These are phyloP conservation scores for Sphaerostilbella broomeana DNA, from an alignment of 2,329 filamentous ascomycete genomes.

Conservation along the genomic window DNA sequence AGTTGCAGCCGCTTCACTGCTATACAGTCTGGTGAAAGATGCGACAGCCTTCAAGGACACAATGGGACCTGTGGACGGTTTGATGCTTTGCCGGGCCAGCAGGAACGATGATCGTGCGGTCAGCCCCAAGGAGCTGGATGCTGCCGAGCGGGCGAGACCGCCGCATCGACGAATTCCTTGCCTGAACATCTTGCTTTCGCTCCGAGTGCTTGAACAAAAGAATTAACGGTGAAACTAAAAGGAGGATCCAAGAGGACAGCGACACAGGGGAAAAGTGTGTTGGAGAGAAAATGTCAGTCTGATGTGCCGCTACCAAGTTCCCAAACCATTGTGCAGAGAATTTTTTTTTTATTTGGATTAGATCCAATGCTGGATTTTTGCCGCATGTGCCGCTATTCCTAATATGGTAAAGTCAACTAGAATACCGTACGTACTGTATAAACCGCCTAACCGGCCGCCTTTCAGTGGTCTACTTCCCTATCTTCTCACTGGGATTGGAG, in stretches of 20 bases:
- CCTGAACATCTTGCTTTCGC: conserved; percentile 27
- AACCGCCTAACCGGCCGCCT: neutral
- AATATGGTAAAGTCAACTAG: conserved; percentile 3
- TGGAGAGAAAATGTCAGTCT: no score
- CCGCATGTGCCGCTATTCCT: conserved; percentile 3
- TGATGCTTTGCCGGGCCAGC: conserved; percentile 18
- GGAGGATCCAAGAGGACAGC: no score
- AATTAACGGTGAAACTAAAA: no score
- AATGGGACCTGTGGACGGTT: conserved; percentile 15
- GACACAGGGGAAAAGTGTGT: no score
- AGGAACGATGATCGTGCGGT: conserved; percentile 24
- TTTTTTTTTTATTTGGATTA: no score
- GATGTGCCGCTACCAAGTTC: no score
- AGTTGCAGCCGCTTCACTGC: conserved; percentile 30
- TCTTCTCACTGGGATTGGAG: no score
- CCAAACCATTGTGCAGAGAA: no score
- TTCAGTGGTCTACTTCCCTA: no score
- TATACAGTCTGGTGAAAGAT: conserved; percentile 31
- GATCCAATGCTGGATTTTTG: no score
- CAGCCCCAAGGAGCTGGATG: conserved; percentile 23
- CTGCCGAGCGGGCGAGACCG: conserved; percentile 28
- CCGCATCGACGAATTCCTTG: conserved; percentile 35
- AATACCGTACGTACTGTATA: neutral
- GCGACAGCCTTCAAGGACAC: conserved; percentile 19
- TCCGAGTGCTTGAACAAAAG: neutral